phyloP scores from a whole-genome alignment of 345 rosid species.

The Punica granatum region DNA sequence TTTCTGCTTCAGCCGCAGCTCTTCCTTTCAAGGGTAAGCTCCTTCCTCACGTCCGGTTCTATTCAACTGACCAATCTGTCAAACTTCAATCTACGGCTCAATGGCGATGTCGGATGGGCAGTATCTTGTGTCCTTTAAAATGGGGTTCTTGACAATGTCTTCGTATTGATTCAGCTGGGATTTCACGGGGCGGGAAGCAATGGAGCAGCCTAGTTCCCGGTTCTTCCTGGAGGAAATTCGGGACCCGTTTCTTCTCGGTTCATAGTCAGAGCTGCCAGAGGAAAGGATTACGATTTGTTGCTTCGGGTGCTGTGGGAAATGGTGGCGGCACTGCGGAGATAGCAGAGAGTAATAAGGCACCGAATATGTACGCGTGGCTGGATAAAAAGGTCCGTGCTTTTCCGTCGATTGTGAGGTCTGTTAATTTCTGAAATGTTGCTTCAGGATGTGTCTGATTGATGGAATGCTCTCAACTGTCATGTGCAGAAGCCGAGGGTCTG shows the following conservation, averaged over 20 bases:
- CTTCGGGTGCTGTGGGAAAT: slow-evolving; percentile 16
- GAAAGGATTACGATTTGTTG: slow-evolving; percentile 16
- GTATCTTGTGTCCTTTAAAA: neutral
- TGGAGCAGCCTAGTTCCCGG: slow-evolving; percentile 16
- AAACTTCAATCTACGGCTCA: neutral
- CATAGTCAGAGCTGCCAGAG: neutral
- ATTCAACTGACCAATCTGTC: neutral
- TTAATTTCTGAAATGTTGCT: neutral
- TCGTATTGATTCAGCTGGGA: slow-evolving; percentile 14
- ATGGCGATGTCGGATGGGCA: neutral
- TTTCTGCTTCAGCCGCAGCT: slow-evolving; percentile 21
- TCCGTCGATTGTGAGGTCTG: neutral
- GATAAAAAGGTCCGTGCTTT: slow-evolving; percentile 28
- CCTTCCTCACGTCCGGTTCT: neutral
- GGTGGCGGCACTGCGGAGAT: slow-evolving; percentile 18
- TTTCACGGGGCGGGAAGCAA: slow-evolving; percentile 19
- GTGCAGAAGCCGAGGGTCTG: slow-evolving; percentile 65
- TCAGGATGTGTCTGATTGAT: neutral
- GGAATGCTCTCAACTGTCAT: no score
- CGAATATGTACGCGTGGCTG: slow-evolving; percentile 40
- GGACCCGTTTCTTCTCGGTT: slow-evolving; percentile 9
- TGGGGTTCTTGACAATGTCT: neutral
- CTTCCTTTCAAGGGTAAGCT: slow-evolving; percentile 24
- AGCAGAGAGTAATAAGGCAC: slow-evolving; percentile 17
- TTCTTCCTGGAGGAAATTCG: slow-evolving; percentile 10